Conservation (phyloP, 2,329 filamentous ascomycete genomes). For the Botrytis tulipae region DNA sequence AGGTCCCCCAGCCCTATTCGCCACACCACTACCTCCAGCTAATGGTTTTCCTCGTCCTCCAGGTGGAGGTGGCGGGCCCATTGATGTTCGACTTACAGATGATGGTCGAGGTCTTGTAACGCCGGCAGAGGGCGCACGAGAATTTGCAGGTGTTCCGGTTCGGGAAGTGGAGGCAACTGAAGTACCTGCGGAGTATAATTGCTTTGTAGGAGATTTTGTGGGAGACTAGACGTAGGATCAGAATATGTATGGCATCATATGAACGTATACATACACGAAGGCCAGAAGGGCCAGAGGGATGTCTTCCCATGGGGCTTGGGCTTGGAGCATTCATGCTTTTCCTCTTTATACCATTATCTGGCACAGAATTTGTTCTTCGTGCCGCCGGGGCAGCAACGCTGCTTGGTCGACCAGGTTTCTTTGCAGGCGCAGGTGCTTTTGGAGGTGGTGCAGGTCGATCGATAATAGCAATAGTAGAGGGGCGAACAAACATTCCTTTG, state of each 20-base stretch:
- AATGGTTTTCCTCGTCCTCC: conserved; percentile 41
- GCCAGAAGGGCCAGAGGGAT: conserved; percentile 56
- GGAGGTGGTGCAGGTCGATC: conserved; percentile 47
- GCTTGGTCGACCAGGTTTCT: conserved; percentile 44
- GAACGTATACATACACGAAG: conserved; percentile 47
- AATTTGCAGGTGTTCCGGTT: conserved; percentile 63
- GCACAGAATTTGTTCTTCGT: conserved; percentile 45
- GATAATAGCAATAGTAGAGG: conserved; percentile 63
- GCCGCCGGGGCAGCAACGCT: conserved; percentile 44
- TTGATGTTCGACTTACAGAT: conserved; percentile 58
- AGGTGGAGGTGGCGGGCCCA: conserved; percentile 58
- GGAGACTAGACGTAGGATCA: conserved; percentile 57
- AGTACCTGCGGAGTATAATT: conserved; percentile 50
- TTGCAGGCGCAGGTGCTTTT: conserved; percentile 35
- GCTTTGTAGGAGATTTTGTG: conserved; percentile 77
- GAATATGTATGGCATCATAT: conserved; percentile 15
- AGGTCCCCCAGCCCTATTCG: conserved; percentile 33
- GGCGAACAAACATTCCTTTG: conserved; percentile 80
- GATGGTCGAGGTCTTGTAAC: conserved; percentile 54
- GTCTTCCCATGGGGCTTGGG: conserved; percentile 66
- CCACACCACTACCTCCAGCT: conserved; percentile 38
- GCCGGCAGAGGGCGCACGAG: conserved; percentile 42
- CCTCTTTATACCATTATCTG: conserved; percentile 59
- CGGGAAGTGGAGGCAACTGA: conserved; percentile 60
- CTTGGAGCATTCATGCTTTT: conserved; percentile 71